These are phyloP conservation scores for Phoma sp. DNA, from an alignment of 2,329 filamentous ascomycete genomes.

Conservation along the genomic window DNA sequence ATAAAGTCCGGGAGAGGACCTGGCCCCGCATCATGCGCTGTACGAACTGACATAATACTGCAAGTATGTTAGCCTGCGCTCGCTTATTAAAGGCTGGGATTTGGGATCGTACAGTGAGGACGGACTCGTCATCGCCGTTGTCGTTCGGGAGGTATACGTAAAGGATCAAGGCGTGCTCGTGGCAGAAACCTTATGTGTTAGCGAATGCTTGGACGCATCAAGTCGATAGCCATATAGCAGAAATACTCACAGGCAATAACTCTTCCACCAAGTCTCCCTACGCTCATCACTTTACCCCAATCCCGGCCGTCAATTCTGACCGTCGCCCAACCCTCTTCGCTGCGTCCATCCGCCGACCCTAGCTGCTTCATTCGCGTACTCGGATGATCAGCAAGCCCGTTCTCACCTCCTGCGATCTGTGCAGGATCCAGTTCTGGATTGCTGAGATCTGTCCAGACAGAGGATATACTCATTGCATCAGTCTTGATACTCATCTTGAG, in stretches of 20 bases:
- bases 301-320: constrained; percentile 93
- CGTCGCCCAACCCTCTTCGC: constrained; percentile 84
- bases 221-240: neutral
- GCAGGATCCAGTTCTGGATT: constrained; percentile 87
- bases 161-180: constrained; percentile 80
- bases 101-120: constrained; percentile 69
- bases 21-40: constrained; percentile 45
- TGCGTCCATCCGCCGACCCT: constrained; percentile 65
- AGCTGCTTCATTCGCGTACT: constrained; percentile 76
- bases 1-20: neutral
- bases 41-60: constrained; percentile 68
- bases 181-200: constrained; percentile 66
- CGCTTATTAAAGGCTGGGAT: neutral
- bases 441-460: constrained; percentile 82
- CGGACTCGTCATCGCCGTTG: constrained; percentile 72
- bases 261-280: constrained; percentile 84
- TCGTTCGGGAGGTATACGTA: constrained; percentile 83
- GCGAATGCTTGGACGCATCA: neutral
- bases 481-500: constrained; percentile 81
- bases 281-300: constrained; percentile 93
- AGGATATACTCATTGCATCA: constrained; percentile 84
- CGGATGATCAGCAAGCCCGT: constrained; percentile 77
- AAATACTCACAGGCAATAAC: constrained; percentile 81
- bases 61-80: neutral
- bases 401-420: constrained; percentile 71